phyloP scores from a whole-genome alignment of 306 rosid species.

The Betula pendula region DNA sequence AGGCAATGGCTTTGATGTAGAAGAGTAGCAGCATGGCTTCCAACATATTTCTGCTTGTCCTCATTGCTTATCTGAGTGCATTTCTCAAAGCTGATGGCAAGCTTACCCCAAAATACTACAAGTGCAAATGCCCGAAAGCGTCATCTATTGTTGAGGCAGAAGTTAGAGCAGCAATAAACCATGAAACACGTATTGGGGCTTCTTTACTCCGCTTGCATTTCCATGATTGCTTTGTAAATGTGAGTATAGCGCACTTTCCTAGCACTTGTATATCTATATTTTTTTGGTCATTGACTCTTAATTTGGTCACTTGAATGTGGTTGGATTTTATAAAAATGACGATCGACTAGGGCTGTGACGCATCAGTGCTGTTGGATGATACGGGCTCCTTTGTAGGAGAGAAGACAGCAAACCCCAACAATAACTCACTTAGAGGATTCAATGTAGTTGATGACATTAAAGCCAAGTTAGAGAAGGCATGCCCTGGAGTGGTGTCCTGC shows the following conservation, averaged over 20 bases:
- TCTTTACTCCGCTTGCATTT: constrained; percentile 64
- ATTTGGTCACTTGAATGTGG: neutral
- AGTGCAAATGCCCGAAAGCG: constrained; percentile 41
- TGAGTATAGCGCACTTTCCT: constrained; percentile 29
- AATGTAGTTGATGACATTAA: constrained; percentile 52
- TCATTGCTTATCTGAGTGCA: constrained; percentile 25
- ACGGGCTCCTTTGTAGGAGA: constrained; percentile 51
- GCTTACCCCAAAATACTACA: constrained; percentile 37
- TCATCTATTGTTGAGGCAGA: constrained; percentile 37
- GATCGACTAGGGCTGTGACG: constrained; percentile 59
- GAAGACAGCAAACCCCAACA: constrained; percentile 60
- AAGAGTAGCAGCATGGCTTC: constrained; percentile 34
- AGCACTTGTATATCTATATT: neutral
- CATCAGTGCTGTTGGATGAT: constrained; percentile 57
- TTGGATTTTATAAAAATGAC: neutral
- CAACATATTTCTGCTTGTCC: constrained; percentile 31
- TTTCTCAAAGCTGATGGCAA: constrained; percentile 25
- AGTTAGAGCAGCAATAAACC: constrained; percentile 38
- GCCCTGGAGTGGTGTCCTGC: constrained; percentile 60
- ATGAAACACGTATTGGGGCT: constrained; percentile 52
- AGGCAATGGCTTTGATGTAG: neutral
- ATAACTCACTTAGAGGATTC: constrained; percentile 54
- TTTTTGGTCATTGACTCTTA: neutral
- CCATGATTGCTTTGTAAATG: constrained; percentile 71
- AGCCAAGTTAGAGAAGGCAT: constrained; percentile 50